These are phyloP conservation scores for Nannochloropsis granulata DNA, from an alignment of 108 stramenopile genomes.

Conservation along the genomic window DNA sequence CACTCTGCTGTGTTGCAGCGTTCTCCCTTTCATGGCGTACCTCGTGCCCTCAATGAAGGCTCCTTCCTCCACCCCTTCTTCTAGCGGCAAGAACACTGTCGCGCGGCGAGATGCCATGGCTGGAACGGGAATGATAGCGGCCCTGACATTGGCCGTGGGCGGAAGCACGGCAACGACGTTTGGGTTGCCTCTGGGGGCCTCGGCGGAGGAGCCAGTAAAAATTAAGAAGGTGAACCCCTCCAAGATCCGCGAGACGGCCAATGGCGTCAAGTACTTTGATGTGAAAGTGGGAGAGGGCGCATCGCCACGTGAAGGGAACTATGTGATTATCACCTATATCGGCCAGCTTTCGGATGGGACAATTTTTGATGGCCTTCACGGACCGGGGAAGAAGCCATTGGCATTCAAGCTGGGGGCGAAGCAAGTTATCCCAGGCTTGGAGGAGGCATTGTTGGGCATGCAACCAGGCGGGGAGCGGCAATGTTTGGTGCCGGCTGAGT, in stretches of 20 bases:
- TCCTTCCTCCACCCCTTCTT: neutral
- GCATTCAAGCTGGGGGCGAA: conserved; percentile 20
- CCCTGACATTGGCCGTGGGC: neutral
- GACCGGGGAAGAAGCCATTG: conserved; percentile 23
- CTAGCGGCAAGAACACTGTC: neutral
- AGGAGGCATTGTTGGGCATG: conserved; percentile 19
- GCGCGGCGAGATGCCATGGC: neutral
- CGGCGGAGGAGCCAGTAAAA: neutral
- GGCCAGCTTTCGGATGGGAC: conserved; percentile 7
- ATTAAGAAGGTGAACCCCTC: neutral
- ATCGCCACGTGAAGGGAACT: neutral
- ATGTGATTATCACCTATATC: neutral
- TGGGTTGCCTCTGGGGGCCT: neutral
- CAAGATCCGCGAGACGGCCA: neutral
- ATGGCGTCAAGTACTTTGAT: neutral
- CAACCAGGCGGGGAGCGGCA: conserved; percentile 30
- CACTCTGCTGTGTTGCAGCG: neutral
- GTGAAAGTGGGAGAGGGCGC: neutral
- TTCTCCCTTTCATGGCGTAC: neutral
- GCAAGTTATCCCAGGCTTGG: conserved; percentile 25
- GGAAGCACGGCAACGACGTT: neutral
- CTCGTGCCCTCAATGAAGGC: neutral
- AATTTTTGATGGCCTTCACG: conserved; percentile 12
- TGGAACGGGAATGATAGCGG: neutral
- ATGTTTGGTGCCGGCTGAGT: conserved; percentile 21